Evolutionary conservation across 2,329 filamentous ascomycete species (phyloP), one percentile per base, ranked within the genome.

Genomic region (Pseudogymnoascus sp.): DNA sequence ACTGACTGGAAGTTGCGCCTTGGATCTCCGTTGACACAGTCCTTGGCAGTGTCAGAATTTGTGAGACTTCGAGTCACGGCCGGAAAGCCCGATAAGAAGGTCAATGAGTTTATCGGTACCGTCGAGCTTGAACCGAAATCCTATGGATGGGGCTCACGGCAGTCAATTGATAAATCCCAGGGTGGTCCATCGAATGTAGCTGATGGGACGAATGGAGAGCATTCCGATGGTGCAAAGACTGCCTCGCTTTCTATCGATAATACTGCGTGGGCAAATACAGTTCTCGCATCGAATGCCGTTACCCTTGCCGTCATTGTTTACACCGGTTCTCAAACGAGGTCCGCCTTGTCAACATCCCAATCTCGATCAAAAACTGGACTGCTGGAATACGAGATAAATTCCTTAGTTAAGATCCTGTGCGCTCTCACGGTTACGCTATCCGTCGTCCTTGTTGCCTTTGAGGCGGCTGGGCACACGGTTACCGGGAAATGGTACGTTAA

Each of bases 1-100:
- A 99, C 94, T 0, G 94, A 99, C 72, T 99, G 94, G 95, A 99
- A 99, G 76, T 79, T 99, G 62, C 87, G 95, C 31, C 76, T 97
- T 36, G 92, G 94, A 1, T 94, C 92, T 10, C 85, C 90, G 0
- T 76, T 97, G 27, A 93, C 92, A 0, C 94, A 99, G 71, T 83
- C 79, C n/a, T 78, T 99, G 17, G 76, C 86, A 0, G 77, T 87
- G 1, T 83, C 84, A 51, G 90, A 96, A 67, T 86, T 96, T 65
- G 80, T 86, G 60, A 80, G 84, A 15, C 77, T 88, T 35, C 81
- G 81, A 27, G 84, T 99, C 58, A 90, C 88, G 2, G 94, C 91
- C 35, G 91, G 92, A 58, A 92, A 95, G 66, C 94, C 94, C 0
- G 92, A 96, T 73, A 92, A 85, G 73, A 94, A 90, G 68, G 93